Evolutionary conservation across 371 early-diverging fungal species (phyloP), one percentile per base, ranked within the genome.

Genomic region (Cokeromyces recurvatus): DNA sequence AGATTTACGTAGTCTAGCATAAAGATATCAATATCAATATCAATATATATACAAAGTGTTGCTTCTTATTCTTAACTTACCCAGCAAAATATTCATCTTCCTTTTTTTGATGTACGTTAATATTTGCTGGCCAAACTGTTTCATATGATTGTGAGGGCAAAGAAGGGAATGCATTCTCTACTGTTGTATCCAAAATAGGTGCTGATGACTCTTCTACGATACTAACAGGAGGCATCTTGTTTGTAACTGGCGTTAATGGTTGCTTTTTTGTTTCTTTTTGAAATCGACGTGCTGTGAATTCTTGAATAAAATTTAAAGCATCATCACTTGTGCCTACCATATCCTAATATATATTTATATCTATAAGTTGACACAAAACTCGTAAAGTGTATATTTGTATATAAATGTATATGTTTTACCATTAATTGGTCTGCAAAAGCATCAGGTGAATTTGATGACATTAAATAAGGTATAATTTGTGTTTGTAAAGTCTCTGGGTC

Each of bases 71-170:
- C n/a, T n/a, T n/a, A n/a, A n/a, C 51, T 57, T 58, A 68, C 70
- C 68, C 67, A 15, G 58, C 24, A 43, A 65, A 64, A 43, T 79
- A 77, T 20, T 70, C 73, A 9, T 73, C 78, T 17, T 77, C 71
- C 7, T 48, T 61, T n/a, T 75, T 65, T 11, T 64, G 58, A 32
- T 78, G 70, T 2, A 78, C 68, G 38, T 65, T 77, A 22, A 61
- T 58, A 41, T 73, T 71, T 12, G 49, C 60, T 11, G 69, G 69
- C 69, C 69, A 73, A 43, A 60, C 38, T 5, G 58, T 53, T 23
- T 60, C 51, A 12, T 46, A 45, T 1, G 48, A 36, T 11, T 34
- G 48, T 4, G 56, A 39, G 11, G 66, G 70, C 32, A 66, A 53
- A 21, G 65, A 51, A 32, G 68, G 68, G 35, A 59, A 59, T 1